Percentiles rank a stretch among this genome's conserved stretches.
Evolutionary conservation across 495 filamentous ascomycete genomes (phyloP).

Genomic region (Rhizodiscina lignyota): DNA sequence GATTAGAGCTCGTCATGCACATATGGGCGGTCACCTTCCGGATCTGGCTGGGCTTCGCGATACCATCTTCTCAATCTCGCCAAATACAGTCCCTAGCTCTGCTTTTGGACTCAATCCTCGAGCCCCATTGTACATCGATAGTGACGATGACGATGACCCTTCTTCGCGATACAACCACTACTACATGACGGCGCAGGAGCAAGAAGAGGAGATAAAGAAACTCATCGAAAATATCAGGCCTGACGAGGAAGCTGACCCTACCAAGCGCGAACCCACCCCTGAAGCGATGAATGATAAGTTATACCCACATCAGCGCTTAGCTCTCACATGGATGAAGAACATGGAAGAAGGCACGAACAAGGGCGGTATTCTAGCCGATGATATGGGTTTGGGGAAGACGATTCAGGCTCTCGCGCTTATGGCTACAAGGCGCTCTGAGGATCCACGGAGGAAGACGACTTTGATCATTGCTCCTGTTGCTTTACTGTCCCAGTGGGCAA

Average conservation of each 20-base stretch:
- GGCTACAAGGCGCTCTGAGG: constrained; percentile 45
- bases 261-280: constrained; percentile 36
- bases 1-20: no score
- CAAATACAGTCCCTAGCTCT: no score
- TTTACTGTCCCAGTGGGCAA: constrained; percentile 77
- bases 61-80: no score
- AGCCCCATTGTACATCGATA: no score
- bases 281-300: constrained; percentile 50
- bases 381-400: constrained; percentile 96
- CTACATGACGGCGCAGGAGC: neutral
- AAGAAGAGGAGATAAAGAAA: constrained; percentile 7
- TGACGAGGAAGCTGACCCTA: constrained; percentile 19
- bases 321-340: constrained; percentile 64
- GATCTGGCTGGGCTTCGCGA: no score
- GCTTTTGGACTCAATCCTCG: no score
- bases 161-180: no score
- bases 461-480: constrained; percentile 80
- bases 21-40: no score
- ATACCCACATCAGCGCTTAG: constrained; percentile 73
- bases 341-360: constrained; percentile 65
- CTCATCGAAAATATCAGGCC: constrained; percentile 19
- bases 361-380: constrained; percentile 76
- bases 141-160: no score
- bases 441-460: constrained; percentile 57
- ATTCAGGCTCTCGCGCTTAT: constrained; percentile 79